Evolutionary conservation across 1,284 basidiomycete genomes (phyloP), one percentile per base, ranked within the genome.

Genomic region (Paramarasmius palmivorus): DNA sequence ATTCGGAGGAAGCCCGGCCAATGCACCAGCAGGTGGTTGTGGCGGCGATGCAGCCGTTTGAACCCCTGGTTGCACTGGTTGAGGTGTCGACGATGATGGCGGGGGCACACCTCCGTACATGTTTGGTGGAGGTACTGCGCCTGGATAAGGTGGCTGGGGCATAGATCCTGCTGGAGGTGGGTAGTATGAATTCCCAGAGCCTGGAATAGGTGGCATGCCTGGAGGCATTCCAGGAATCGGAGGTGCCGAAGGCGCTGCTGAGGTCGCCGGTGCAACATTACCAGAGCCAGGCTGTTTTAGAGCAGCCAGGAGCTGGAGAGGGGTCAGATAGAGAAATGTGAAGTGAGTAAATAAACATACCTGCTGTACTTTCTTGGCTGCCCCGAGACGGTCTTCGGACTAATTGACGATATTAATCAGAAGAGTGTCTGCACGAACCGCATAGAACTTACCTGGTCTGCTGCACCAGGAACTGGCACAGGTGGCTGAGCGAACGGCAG

Each of bases 351-450:
- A 22, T n/a, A 2, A 4, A 58, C 71, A 41, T 57, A 82, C 81
- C 65, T 90, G 88, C 62, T 92, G 90, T 2, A 92, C 90, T 68
- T 83, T 89, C 52, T 85, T 82, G 3, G 90, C 90, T 73, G 92
- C 88, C 62, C 92, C 90, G 23, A 92, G 73, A 22, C 89, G 86
- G 52, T 91, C 88, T 56, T 90, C 86, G 35, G 74, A 68, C 34
- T 73, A 65, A 73, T 75, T 55, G 62, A 48, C 61, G 38, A 32
- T 34, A 5, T 42, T 39, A 20, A 19, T 49, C 6, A 42, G 49
- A 10, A 14, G 8, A 5, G 12, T 17, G 7, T 29, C 25, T 5
- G 15, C 35, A 25, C 17, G 8, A 41, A 35, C 19, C 20, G 52
- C 20, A 52, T 8, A 5, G 32, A 22, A 45, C 22, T 8, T n/a